phyloP scores from a whole-genome alignment of 371 early-diverging fungal species.

The Mucor velutinosus region DNA sequence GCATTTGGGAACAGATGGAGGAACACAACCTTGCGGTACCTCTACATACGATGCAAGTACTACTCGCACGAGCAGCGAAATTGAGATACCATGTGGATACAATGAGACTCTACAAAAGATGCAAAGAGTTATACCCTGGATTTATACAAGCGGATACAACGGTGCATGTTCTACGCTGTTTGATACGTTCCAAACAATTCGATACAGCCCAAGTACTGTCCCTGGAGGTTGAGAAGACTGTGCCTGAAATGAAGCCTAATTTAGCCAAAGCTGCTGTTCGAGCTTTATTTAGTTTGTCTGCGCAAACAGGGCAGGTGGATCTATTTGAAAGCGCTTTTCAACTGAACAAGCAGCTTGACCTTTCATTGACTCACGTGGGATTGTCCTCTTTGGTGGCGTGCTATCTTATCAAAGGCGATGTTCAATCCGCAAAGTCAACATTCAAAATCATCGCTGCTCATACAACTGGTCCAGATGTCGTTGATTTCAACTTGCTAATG shows the following conservation, averaged over 20 bases:
- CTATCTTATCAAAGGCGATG: constrained; percentile 27
- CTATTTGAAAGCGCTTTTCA: constrained; percentile 26
- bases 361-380: constrained; percentile 26
- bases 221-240: constrained; percentile 9
- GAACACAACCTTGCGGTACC: not conserved
- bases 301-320: constrained; percentile 32
- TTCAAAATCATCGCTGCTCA: constrained; percentile 27
- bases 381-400: constrained; percentile 37
- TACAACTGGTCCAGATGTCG: constrained; percentile 38
- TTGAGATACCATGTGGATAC: constrained; percentile 29
- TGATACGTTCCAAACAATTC: constrained; percentile 21
- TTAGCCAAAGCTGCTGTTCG: constrained; percentile 10
- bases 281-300: constrained; percentile 31
- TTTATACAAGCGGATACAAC: constrained; percentile 9
- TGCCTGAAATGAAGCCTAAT: constrained; percentile 5
- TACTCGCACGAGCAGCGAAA: constrained; percentile 14
- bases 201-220: constrained; percentile 11
- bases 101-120: constrained; percentile 29
- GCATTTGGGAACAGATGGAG: constrained; percentile 23
- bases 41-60: not conserved
- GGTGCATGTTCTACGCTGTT: constrained; percentile 20
- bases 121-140: constrained; percentile 31
- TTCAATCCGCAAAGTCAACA: constrained; percentile 27
- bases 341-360: constrained; percentile 9
- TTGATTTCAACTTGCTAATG: constrained; percentile 47